Evolutionary conservation across 2,329 filamentous ascomycete genomes (phyloP).

Genomic region (Knoxdaviesia capensis): DNA sequence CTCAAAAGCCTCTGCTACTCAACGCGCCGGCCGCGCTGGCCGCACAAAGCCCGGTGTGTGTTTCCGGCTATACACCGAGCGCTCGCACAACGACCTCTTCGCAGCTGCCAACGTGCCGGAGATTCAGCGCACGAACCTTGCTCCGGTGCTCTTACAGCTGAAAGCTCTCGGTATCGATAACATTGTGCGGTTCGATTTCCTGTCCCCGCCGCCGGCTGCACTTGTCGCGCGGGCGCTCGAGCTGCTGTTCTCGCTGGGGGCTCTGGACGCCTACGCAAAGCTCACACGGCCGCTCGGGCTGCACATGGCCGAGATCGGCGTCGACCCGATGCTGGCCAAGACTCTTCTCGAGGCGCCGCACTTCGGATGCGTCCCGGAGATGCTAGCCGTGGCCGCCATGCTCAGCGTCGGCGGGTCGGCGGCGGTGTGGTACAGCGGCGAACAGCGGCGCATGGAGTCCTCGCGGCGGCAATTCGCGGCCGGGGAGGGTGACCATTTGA

Average conservation of each 20-base stretch:
- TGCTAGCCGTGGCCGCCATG: slow-evolving; percentile 88
- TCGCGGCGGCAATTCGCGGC: slow-evolving; percentile 67
- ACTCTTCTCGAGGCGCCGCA: slow-evolving; percentile 55
- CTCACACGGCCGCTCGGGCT: slow-evolving; percentile 74
- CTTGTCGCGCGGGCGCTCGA: slow-evolving; percentile 75
- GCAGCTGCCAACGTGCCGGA: slow-evolving; percentile 64
- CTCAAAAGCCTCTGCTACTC: slow-evolving; percentile 82
- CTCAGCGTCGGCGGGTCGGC: slow-evolving; percentile 56
- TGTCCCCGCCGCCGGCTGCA: slow-evolving; percentile 69
- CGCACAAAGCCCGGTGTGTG: slow-evolving; percentile 84
- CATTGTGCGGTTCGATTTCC: slow-evolving; percentile 72
- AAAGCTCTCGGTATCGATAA: slow-evolving; percentile 95
- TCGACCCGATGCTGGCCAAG: slow-evolving; percentile 93
- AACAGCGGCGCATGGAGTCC: slow-evolving; percentile 55
- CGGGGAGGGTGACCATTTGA: slow-evolving; percentile 86
- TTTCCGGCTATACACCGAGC: slow-evolving; percentile 77
- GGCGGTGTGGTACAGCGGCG: slow-evolving; percentile 57
- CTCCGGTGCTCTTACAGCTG: slow-evolving; percentile 71
- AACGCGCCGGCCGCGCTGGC: slow-evolving; percentile 76
- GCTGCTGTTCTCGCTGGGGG: slow-evolving; percentile 68
- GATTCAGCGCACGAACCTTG: slow-evolving; percentile 80
- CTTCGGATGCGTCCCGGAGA: slow-evolving; percentile 66
- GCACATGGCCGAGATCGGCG: slow-evolving; percentile 79
- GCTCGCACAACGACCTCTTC: slow-evolving; percentile 38
- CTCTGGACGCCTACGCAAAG: slow-evolving; percentile 75